phyloP scores from a whole-genome alignment of 495 filamentous ascomycete genomes.

The Amorphotheca resinae region DNA sequence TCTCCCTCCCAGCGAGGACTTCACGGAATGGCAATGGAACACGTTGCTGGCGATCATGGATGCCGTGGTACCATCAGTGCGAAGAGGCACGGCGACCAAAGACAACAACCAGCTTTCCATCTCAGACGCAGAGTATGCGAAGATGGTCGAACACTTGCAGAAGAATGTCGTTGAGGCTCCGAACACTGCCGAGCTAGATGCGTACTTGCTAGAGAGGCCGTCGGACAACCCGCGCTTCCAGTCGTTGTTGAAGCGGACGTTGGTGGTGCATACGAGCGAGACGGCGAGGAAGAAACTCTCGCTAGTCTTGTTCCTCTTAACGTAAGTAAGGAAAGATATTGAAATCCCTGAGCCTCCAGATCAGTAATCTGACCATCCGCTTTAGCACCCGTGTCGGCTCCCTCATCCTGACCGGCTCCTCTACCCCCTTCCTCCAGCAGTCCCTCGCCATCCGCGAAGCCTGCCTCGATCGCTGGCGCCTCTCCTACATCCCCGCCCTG shows the following conservation, averaged over 20 bases:
- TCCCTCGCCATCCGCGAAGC: slow-evolving; percentile 45
- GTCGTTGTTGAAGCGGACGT: slow-evolving; percentile 30
- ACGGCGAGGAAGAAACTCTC: slow-evolving; percentile 38
- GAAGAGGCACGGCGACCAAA: slow-evolving; percentile 22
- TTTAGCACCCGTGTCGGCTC: slow-evolving; percentile 54
- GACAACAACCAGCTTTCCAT: slow-evolving; percentile 5
- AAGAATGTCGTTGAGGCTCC: slow-evolving; percentile 4
- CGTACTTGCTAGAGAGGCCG: slow-evolving; percentile 38
- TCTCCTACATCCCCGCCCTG: slow-evolving; percentile 44
- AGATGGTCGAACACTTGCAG: slow-evolving; percentile 8
- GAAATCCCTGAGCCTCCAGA: too few species aligned
- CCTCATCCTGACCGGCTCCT: slow-evolving; percentile 51
- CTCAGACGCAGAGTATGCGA: slow-evolving; percentile 17
- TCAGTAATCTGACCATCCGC: slow-evolving; percentile 4
- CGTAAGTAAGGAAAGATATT: slow-evolving; percentile 27
- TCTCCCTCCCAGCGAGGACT: slow-evolving; percentile 13
- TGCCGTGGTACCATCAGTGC: slow-evolving; percentile 40
- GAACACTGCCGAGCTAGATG: slow-evolving; percentile 11
- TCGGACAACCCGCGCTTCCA: slow-evolving; percentile 37
- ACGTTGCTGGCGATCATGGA: slow-evolving; percentile 43
- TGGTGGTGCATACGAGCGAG: slow-evolving; percentile 30
- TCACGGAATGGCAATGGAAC: slow-evolving; percentile 40
- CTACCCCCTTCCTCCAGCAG: slow-evolving; percentile 49
- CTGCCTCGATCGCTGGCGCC: slow-evolving; percentile 45
- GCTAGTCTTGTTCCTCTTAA: slow-evolving; percentile 39